These are phyloP conservation scores for Neoarthrinium moseri DNA, from an alignment of 2,329 filamentous ascomycete genomes.

Conservation along the genomic window DNA sequence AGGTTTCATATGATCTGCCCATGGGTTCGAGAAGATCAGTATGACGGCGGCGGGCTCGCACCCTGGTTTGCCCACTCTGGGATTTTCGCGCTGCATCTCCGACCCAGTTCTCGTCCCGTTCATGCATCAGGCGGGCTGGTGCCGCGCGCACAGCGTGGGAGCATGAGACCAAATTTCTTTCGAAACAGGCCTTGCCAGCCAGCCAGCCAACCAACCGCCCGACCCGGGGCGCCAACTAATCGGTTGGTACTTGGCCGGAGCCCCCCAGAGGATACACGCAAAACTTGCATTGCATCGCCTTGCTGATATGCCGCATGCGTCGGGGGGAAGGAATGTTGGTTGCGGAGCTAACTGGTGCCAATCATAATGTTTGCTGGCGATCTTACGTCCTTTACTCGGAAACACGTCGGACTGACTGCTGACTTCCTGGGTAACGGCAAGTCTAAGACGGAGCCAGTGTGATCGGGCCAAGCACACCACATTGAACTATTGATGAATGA, in stretches of 20 bases:
- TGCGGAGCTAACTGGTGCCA: too few species aligned
- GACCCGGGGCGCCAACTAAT: not conserved
- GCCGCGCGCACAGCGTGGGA: not conserved
- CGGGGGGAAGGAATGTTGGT: too few species aligned
- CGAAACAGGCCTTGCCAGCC: slow-evolving; percentile 2
- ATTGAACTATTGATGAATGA: too few species aligned
- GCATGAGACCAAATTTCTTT: slow-evolving; percentile 4
- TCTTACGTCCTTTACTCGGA: too few species aligned
- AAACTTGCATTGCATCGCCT: not conserved
- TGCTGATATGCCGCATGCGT: too few species aligned
- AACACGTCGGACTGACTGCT: too few species aligned
- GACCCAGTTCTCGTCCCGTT: not conserved
- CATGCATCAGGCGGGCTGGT: not conserved
- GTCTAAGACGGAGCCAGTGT: too few species aligned
- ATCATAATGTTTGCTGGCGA: not conserved
- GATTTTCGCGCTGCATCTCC: not conserved
- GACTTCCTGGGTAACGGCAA: too few species aligned
- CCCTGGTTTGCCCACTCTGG: not conserved
- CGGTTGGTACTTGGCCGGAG: not conserved
- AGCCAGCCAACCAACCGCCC: not conserved
- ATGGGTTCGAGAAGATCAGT: not conserved
- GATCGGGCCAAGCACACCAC: too few species aligned
- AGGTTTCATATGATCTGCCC: slow-evolving; percentile 5
- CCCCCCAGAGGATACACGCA: not conserved
- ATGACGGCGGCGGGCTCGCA: not conserved